phyloP scores from a whole-genome alignment of 2,329 filamentous ascomycete genomes.

The Ophiocordyceps camponoti-saundersi region DNA sequence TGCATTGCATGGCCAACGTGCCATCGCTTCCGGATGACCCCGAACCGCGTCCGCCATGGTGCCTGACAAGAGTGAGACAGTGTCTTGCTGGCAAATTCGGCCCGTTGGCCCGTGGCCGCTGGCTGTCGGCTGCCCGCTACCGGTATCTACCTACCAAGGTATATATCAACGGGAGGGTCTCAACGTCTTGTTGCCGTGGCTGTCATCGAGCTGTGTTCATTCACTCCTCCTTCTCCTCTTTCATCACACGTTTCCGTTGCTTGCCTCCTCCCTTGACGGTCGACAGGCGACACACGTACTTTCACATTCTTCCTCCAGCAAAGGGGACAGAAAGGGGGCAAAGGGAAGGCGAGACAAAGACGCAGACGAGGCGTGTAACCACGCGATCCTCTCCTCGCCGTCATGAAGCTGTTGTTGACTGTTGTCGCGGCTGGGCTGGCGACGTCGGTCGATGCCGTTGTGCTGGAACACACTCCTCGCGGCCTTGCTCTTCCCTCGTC shows the following conservation, averaged over 20 bases:
- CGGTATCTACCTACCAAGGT: too few relatives aligned
- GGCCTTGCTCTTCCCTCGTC: slow-evolving; percentile 18
- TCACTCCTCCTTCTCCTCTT: background rate
- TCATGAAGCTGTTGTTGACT: slow-evolving; percentile 17
- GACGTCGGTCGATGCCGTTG: slow-evolving; percentile 11
- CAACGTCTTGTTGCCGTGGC: too few relatives aligned
- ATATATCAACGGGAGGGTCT: too few relatives aligned
- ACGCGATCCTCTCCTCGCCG: background rate
- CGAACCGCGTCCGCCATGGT: background rate
- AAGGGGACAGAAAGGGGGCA: background rate
- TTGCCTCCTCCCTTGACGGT: background rate
- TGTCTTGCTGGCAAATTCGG: background rate
- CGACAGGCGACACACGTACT: background rate
- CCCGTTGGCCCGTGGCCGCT: background rate
- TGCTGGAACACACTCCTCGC: background rate
- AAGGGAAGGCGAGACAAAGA: background rate
- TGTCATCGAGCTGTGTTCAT: background rate
- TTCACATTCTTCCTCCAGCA: background rate
- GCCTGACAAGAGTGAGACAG: background rate
- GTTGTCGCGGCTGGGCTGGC: slow-evolving; percentile 14
- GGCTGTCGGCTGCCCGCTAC: background rate
- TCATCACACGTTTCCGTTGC: background rate
- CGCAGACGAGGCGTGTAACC: background rate
- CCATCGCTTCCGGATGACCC: background rate
- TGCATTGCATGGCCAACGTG: background rate